Evolutionary conservation across 2,329 filamentous ascomycete species (phyloP).

Genomic region (Dactylellina parvicollis): DNA sequence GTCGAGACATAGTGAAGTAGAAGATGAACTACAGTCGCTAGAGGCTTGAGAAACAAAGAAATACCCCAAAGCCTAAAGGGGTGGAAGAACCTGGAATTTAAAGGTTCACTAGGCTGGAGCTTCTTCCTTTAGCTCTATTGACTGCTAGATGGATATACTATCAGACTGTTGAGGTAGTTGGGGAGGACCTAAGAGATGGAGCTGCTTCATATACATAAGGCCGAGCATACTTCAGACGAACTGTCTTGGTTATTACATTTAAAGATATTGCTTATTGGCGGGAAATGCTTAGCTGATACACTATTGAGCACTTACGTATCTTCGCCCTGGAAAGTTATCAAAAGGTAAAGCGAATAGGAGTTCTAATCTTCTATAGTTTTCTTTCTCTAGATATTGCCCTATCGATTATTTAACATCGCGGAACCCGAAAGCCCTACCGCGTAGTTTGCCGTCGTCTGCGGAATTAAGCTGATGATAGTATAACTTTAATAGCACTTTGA

Average conservation of each 20-base stretch:
- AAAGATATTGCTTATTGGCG: constrained; percentile 10
- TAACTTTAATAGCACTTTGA: not conserved
- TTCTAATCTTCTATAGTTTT: not conserved
- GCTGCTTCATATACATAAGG: constrained; percentile 27
- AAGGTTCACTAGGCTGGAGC: constrained; percentile 6
- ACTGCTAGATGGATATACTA: constrained; percentile 12
- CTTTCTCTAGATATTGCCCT: constrained; percentile 17
- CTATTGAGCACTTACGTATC: not conserved
- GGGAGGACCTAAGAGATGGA: constrained; percentile 16
- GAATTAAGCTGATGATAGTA: constrained; percentile 22
- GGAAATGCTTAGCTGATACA: constrained; percentile 13
- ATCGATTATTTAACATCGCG: constrained; percentile 22
- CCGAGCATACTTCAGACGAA: constrained; percentile 25
- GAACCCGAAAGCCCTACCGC: constrained; percentile 44
- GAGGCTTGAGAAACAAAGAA: constrained; percentile 16
- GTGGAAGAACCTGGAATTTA: not conserved
- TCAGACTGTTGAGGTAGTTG: constrained; percentile 10
- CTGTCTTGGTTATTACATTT: constrained; percentile 1
- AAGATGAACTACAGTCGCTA: not conserved
- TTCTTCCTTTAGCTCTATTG: constrained; percentile 20
- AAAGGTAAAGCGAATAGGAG: not conserved
- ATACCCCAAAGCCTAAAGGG: not conserved
- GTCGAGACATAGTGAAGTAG: constrained; percentile 35
- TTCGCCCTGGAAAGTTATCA: constrained; percentile 26
- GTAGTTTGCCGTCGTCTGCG: constrained; percentile 46